Percentiles rank a stretch among this genome's conserved stretches.
Conservation (phyloP, 2,329 filamentous ascomycete genomes). For the Microcyclospora tardicrescens region DNA sequence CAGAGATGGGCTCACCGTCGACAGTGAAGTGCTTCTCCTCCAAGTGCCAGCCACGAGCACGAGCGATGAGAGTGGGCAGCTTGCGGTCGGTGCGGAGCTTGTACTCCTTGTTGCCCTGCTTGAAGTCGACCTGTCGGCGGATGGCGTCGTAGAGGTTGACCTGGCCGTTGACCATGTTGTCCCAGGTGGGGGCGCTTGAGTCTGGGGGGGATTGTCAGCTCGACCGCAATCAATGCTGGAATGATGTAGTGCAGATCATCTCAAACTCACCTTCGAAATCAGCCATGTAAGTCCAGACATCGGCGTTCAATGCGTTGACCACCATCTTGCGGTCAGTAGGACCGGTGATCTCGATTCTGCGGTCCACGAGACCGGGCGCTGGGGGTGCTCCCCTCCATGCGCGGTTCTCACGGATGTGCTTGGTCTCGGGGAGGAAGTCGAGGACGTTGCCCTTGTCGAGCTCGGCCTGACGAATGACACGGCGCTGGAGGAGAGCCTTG, state of each 20-base stretch:
- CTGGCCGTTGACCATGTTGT: constrained; percentile 98
- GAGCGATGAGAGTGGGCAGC: constrained; percentile 82
- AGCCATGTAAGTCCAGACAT: constrained; percentile 99
- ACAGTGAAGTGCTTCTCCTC: constrained; percentile 97
- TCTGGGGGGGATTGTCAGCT: constrained; percentile 40
- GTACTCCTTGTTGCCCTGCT: constrained; percentile 89
- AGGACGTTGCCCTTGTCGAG: constrained; percentile 79
- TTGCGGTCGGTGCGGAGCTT: constrained; percentile 85
- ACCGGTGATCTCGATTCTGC: constrained; percentile 91
- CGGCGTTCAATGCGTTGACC: constrained; percentile 86
- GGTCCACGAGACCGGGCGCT: constrained; percentile 82
- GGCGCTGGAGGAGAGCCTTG: constrained; percentile 77
- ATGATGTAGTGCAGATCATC: no score
- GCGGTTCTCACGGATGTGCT: constrained; percentile 83
- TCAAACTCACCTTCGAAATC: constrained; percentile 78
- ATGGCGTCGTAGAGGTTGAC: constrained; percentile 96
- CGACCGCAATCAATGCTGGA: no score
- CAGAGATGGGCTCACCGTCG: constrained; percentile 88
- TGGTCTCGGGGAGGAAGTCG: constrained; percentile 93
- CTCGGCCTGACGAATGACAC: constrained; percentile 76
- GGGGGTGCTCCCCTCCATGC: constrained; percentile 88
- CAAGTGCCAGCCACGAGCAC: constrained; percentile 92
- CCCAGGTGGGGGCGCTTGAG: constrained; percentile 91
- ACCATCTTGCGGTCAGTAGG: constrained; percentile 99
- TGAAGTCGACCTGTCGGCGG: constrained; percentile 89